Conservation (phyloP, 2,329 filamentous ascomycete species). For the Didymosphaeria variabile region DNA sequence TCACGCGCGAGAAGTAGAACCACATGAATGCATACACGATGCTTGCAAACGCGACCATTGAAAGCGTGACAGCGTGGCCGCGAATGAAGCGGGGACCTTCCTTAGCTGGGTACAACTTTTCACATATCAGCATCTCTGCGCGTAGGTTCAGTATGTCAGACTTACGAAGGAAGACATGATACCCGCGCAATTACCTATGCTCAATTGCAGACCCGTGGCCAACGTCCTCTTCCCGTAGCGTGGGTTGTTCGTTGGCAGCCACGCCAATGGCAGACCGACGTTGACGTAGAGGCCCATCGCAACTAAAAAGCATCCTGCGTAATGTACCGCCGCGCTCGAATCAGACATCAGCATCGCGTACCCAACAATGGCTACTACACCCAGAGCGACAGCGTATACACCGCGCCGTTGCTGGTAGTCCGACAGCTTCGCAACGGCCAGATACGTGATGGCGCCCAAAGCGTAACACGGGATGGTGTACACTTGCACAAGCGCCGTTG, state of each 20-base stretch:
- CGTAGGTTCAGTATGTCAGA: constrained; percentile 14
- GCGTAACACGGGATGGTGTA: constrained; percentile 82
- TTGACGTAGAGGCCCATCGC: constrained; percentile 74
- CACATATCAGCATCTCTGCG: neutral
- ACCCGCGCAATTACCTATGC: constrained; percentile 73
- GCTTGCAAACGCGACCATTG: constrained; percentile 56
- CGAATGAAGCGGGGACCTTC: constrained; percentile 58
- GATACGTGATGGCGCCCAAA: constrained; percentile 74
- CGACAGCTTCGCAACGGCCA: constrained; percentile 71
- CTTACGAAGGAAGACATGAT: constrained; percentile 77
- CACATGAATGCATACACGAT: constrained; percentile 51
- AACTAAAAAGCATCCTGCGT: constrained; percentile 80
- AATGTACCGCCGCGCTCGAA: constrained; percentile 69
- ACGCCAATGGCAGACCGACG: constrained; percentile 65
- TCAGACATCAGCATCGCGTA: constrained; percentile 74
- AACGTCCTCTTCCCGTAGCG: constrained; percentile 80
- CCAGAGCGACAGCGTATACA: constrained; percentile 70
- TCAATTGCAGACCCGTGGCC: constrained; percentile 75
- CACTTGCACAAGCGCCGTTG: constrained; percentile 72
- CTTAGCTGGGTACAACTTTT: constrained; percentile 55
- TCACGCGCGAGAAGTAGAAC: constrained; percentile 49
- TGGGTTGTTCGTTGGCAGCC: constrained; percentile 73
- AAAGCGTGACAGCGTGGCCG: constrained; percentile 63
- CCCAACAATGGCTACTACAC: constrained; percentile 69
- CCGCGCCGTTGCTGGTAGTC: constrained; percentile 73